These are phyloP conservation scores for Calvatia gigantea DNA, from an alignment of 768 basidiomycete species.

Conservation along the genomic window DNA sequence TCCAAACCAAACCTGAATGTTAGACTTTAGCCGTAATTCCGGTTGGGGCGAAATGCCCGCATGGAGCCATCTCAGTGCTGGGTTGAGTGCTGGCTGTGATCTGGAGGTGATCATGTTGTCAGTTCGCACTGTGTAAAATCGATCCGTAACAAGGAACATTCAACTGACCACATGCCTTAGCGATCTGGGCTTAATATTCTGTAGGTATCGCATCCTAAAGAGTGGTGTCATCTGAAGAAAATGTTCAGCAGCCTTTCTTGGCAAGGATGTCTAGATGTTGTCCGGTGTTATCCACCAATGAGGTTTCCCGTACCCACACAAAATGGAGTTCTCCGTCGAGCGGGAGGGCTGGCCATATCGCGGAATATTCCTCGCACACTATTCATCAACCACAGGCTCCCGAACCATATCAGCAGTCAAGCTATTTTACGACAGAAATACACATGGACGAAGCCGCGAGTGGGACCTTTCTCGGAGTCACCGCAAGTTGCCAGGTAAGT, in stretches of 20 bases:
- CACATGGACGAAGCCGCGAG: background rate
- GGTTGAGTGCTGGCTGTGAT: background rate
- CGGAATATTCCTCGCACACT: background rate
- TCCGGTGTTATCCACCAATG: background rate
- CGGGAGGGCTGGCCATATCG: background rate
- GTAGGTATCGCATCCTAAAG: too few species aligned
- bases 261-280: too few species aligned
- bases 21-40: background rate
- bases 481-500: slow-evolving; percentile 9
- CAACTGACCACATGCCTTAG: too few species aligned
- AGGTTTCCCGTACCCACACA: slow-evolving; percentile 1
- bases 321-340: background rate
- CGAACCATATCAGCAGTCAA: background rate
- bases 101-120: slow-evolving; percentile 4
- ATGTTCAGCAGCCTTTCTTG: too few species aligned
- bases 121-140: background rate
- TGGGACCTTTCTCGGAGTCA: background rate
- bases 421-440: slow-evolving; percentile 4
- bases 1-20: background rate
- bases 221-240: too few species aligned
- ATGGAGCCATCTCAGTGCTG: background rate
- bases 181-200: too few species aligned
- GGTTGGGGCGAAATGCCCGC: background rate
- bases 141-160: too few species aligned
- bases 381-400: background rate